These are phyloP conservation scores for Yamadazyma olivae DNA, from an alignment of 805 yeast species.

Conservation along the genomic window DNA sequence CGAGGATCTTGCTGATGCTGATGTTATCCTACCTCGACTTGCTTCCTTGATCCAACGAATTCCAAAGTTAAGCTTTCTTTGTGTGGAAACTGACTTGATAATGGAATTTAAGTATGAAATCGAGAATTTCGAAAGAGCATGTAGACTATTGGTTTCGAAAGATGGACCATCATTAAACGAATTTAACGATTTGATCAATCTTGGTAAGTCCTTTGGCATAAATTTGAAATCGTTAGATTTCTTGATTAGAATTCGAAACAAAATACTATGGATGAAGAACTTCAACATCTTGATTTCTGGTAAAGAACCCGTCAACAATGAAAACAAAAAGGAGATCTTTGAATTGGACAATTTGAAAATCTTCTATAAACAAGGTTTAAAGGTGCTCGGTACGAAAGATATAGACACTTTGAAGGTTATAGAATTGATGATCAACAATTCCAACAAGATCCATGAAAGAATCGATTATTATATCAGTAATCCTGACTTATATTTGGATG, in stretches of 20 bases:
- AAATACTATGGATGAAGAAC: constrained; percentile 31
- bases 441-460: constrained; percentile 18
- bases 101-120: constrained; percentile 52
- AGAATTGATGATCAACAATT: constrained; percentile 21
- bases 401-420: constrained; percentile 29
- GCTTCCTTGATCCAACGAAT: constrained; percentile 42
- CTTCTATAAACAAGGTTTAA: constrained; percentile 26
- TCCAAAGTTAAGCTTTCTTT: constrained; percentile 47
- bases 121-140: constrained; percentile 47
- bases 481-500: constrained; percentile 9
- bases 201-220: constrained; percentile 62
- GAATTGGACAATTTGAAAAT: constrained; percentile 24
- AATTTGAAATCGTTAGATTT: constrained; percentile 45
- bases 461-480: constrained; percentile 5
- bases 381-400: constrained; percentile 27
- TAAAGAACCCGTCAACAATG: constrained; percentile 35
- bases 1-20: constrained; percentile 4
- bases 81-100: constrained; percentile 61
- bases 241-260: constrained; percentile 32
- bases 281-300: constrained; percentile 34
- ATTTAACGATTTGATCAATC: constrained; percentile 48
- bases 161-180: constrained; percentile 39
- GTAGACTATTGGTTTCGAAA: constrained; percentile 34
- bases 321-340: constrained; percentile 33
- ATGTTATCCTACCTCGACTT: constrained; percentile 18